Evolutionary conservation across 495 filamentous ascomycete species (phyloP).

Genomic region (Penicillium fimorum): DNA sequence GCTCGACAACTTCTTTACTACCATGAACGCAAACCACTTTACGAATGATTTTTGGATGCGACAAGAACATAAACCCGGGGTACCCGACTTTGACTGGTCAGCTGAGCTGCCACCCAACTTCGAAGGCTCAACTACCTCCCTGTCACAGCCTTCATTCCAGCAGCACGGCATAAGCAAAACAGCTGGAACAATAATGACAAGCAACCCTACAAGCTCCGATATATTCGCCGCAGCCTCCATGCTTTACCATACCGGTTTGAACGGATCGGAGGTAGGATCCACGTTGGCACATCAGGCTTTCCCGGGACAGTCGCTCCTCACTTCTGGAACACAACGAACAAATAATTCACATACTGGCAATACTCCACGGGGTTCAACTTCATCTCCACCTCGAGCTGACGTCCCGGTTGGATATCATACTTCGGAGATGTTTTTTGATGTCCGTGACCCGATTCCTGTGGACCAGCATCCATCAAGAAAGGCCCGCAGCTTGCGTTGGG

Average conservation of each 20-base stretch:
- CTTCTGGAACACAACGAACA: conserved; percentile 22
- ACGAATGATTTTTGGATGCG: conserved; percentile 48
- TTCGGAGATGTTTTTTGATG: conserved; percentile 47
- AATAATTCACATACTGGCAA: conserved; percentile 22
- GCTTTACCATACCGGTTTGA: conserved; percentile 41
- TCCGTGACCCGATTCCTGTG: conserved; percentile 38
- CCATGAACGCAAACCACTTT: conserved; percentile 55
- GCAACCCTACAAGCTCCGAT: conserved; percentile 35
- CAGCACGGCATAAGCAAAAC: conserved; percentile 30
- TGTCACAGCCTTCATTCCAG: conserved; percentile 48
- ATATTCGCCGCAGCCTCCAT: conserved; percentile 53
- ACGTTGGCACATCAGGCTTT: conserved; percentile 34
- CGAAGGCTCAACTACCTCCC: conserved; percentile 61
- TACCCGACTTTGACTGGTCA: conserved; percentile 52
- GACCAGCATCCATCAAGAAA: conserved; percentile 43
- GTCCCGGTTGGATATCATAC: conserved; percentile 42
- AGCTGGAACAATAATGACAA: conserved; percentile 20
- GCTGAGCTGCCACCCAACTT: conserved; percentile 58
- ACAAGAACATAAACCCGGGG: conserved; percentile 44
- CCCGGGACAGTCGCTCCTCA: conserved; percentile 24
- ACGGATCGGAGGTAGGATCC: conserved; percentile 31
- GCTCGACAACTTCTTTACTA: conserved; percentile 62
- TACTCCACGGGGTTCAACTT: conserved; percentile 13
- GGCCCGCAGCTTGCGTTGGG: conserved; percentile 54
- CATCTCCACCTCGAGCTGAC: conserved; percentile 24